Evolutionary conservation across 1,284 basidiomycete genomes (phyloP), one percentile per base, ranked within the genome.

Genomic region (Fistulina hepatica): DNA sequence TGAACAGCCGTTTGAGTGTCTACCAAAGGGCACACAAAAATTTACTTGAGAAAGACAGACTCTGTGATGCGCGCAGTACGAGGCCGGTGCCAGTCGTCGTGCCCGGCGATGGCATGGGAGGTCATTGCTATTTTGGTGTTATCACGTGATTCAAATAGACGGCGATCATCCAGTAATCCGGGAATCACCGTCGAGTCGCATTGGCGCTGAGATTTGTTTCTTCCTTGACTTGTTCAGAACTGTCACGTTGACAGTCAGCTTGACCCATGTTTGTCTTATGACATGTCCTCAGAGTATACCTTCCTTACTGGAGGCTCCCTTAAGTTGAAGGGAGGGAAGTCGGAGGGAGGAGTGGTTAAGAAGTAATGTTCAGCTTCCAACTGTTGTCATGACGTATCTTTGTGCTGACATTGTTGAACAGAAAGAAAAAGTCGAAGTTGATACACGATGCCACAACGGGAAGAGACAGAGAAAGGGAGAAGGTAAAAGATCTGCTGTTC

Each of bases 251-350:
- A 83, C 85, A 78, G 74, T 76, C 48, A n/a, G n/a, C n/a, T n/a
- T n/a, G n/a, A n/a, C n/a, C n/a, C n/a, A n/a, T n/a, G n/a, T n/a
- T n/a, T n/a, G n/a, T n/a, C n/a, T n/a, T n/a, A n/a, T n/a, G n/a
- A n/a, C n/a, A n/a, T n/a, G n/a, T n/a, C n/a, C 15, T 31, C 28
- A 19, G 88, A 89, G 58, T 94, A 94, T 61, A 76, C 86, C 61
- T 70, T 84, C 60, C 78, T 77, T 53, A 79, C 88, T 32, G 84
- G 88, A 33, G 90, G 91, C 52, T 78, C 83, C 47, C 78, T 94
- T 55, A 94, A 92, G 62, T 71, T 94, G 57, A 94, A 93, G 63
- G 79, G 82, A 23, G 81, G 85, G 33, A 76, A 80, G 24, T 68
- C 64, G 24, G 81, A 81, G 46, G 81, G 81, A 40, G 81, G 77